Percentiles rank a stretch among this genome's conserved stretches.
Conservation (phyloP, 2,329 filamentous ascomycete species). For the Paracorniculantispora psalliotae region DNA sequence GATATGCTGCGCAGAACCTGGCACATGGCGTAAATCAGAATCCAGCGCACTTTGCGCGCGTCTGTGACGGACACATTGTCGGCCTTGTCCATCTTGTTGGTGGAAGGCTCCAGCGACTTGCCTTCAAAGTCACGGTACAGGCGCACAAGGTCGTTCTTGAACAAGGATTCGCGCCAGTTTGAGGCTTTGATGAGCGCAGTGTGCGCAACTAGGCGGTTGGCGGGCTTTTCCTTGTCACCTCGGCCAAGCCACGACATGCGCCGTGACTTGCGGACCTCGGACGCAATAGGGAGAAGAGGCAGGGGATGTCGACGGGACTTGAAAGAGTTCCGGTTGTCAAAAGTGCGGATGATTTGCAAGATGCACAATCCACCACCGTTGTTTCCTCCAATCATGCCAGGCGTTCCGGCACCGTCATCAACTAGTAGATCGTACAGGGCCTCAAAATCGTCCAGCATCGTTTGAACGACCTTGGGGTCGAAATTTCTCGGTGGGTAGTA, state of each 20-base stretch:
- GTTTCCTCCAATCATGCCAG: slow-evolving; percentile 45
- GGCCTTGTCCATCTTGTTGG: slow-evolving; percentile 46
- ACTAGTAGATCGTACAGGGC: slow-evolving; percentile 67
- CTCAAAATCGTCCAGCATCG: slow-evolving; percentile 65
- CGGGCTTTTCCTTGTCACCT: slow-evolving; percentile 39
- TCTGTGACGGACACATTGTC: slow-evolving; percentile 55
- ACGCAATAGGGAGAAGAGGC: slow-evolving; percentile 54
- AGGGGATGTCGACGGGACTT: slow-evolving; percentile 58
- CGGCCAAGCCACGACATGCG: slow-evolving; percentile 38
- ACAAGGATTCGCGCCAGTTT: slow-evolving; percentile 37
- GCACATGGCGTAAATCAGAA: slow-evolving; percentile 67
- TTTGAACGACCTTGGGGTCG: slow-evolving; percentile 51
- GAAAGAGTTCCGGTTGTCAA: slow-evolving; percentile 59
- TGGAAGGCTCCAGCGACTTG: slow-evolving; percentile 42
- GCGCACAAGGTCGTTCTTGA: slow-evolving; percentile 54
- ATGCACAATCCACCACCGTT: slow-evolving; percentile 65
- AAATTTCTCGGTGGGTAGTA: slow-evolving; percentile 66
- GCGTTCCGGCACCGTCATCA: slow-evolving; percentile 50
- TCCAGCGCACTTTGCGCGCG: slow-evolving; percentile 73
- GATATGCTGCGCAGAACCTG: slow-evolving; percentile 67
- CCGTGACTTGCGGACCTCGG: slow-evolving; percentile 18
- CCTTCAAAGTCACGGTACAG: slow-evolving; percentile 69
- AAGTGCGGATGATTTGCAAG: slow-evolving; percentile 61
- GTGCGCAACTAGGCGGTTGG: slow-evolving; percentile 45
- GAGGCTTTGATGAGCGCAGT: slow-evolving; percentile 49